A percentile compares a stretch with the other conserved stretches of the same genome.
These are phyloP conservation scores for Botryotinia calthae DNA, from an alignment of 2,329 filamentous ascomycete species.

Conservation along the genomic window DNA sequence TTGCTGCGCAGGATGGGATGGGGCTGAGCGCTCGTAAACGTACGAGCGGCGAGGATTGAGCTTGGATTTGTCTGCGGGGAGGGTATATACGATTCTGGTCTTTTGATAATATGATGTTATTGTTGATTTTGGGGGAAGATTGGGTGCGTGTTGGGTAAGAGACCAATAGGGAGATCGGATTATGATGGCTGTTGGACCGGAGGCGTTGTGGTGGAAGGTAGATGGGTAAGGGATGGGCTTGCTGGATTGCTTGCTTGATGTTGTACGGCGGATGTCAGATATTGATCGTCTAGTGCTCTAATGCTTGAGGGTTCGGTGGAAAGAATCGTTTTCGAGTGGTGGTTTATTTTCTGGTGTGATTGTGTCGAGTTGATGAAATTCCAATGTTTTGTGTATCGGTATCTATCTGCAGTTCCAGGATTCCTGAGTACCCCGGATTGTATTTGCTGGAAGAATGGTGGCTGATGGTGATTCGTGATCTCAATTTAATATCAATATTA, in stretches of 20 bases:
- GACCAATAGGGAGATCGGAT: not conserved
- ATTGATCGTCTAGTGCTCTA: not conserved
- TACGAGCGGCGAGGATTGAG: not conserved
- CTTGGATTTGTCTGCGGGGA: conserved; percentile 1
- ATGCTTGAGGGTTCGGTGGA: not conserved
- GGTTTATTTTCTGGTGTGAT: not conserved
- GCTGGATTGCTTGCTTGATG: not conserved
- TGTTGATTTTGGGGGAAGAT: not conserved
- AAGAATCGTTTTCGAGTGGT: not conserved
- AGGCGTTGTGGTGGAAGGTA: not conserved
- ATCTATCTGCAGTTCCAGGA: not conserved
- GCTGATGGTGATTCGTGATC: not conserved
- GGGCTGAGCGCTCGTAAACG: not conserved
- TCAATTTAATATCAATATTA: conserved; percentile 6
- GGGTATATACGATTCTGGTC: not conserved
- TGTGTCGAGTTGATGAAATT: conserved; percentile 6
- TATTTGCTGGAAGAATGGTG: not conserved
- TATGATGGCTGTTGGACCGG: not conserved
- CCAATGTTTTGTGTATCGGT: not conserved
- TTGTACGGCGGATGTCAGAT: not conserved
- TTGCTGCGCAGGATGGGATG: not conserved
- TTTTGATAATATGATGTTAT: not conserved
- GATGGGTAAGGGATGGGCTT: not conserved
- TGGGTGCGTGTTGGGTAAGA: not conserved
- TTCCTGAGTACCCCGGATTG: not conserved